Evolutionary conservation across 805 yeast species (phyloP).

Genomic region (Candida railenensis): DNA sequence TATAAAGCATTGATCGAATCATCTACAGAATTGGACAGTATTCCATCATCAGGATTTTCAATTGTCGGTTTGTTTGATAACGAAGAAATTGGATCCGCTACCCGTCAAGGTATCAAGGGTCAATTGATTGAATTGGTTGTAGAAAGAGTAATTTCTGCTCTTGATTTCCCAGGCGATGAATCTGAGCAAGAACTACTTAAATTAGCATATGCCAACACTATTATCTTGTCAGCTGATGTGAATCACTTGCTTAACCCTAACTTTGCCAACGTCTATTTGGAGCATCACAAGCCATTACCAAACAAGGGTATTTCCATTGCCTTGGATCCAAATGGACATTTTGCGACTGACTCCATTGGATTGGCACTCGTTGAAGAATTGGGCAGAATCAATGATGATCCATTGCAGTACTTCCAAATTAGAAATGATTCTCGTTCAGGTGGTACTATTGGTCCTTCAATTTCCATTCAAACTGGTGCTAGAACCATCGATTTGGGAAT

Average conservation of each 20-base stretch:
- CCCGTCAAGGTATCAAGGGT: constrained; percentile 82
- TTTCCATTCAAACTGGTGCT: constrained; percentile 65
- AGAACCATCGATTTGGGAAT: constrained; percentile 80
- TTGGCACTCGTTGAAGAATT: constrained; percentile 67
- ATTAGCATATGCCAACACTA: constrained; percentile 66
- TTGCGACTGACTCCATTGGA: constrained; percentile 81
- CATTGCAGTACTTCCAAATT: constrained; percentile 79
- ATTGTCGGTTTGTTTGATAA: constrained; percentile 70
- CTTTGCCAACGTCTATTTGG: constrained; percentile 65
- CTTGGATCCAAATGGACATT: constrained; percentile 75
- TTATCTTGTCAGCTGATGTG: constrained; percentile 82
- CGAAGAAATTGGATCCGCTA: constrained; percentile 81
- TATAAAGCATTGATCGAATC: constrained; percentile 53
- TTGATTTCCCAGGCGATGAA: constrained; percentile 16
- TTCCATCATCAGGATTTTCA: constrained; percentile 42
- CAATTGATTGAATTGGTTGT: constrained; percentile 68
- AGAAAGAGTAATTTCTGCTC: constrained; percentile 47
- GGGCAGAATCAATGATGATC: constrained; percentile 63
- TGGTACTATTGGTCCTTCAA: constrained; percentile 81
- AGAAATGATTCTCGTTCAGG: constrained; percentile 85
- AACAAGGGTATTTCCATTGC: constrained; percentile 73
- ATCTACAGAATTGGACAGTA: constrained; percentile 16
- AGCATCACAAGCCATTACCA: constrained; percentile 76
- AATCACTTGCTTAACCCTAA: constrained; percentile 82
- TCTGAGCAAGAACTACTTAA: constrained; percentile 25